These are phyloP conservation scores for Raddia guianensis DNA, from an alignment of 176 grass and related monocot genomes.

Conservation along the genomic window DNA sequence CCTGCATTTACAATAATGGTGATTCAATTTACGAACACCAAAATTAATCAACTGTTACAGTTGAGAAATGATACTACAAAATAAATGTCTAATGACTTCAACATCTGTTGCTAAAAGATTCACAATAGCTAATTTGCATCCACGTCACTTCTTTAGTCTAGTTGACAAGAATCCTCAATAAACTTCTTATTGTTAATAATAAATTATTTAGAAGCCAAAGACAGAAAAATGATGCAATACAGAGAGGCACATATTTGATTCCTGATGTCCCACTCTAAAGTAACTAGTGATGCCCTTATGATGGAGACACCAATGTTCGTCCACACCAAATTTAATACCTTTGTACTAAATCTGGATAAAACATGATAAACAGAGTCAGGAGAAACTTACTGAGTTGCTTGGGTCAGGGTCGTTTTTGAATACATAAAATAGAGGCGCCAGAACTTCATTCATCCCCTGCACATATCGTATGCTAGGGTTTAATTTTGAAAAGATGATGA, in stretches of 20 bases:
- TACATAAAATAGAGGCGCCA: constrained; percentile 87
- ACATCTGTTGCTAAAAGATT: not conserved
- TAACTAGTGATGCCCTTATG: not conserved
- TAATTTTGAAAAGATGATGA: constrained; percentile 92
- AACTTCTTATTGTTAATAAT: not conserved
- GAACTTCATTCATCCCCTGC: constrained; percentile 98
- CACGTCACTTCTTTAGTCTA: not conserved
- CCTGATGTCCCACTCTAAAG: not conserved
- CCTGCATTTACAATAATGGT: constrained; percentile 37
- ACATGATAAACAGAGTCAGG: not conserved
- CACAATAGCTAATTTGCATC: not conserved
- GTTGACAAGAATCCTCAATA: not conserved
- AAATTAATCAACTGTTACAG: constrained; percentile 30
- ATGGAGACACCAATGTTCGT: not conserved
- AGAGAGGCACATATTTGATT: not conserved
- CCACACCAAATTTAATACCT: not conserved
- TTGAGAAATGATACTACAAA: constrained; percentile 28
- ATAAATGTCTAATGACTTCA: not conserved
- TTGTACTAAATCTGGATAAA: not conserved
- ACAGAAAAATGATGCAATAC: not conserved
- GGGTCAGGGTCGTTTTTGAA: constrained; percentile 63
- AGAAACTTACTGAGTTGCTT: constrained; percentile 62
- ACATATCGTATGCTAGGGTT: constrained; percentile 89
- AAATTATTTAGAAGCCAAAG: not conserved
- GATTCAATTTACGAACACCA: constrained; percentile 21